Base-by-base conservation (phyloP, 1,284 basidiomycete genomes). In the Boletus hoseneyae region DNA sequence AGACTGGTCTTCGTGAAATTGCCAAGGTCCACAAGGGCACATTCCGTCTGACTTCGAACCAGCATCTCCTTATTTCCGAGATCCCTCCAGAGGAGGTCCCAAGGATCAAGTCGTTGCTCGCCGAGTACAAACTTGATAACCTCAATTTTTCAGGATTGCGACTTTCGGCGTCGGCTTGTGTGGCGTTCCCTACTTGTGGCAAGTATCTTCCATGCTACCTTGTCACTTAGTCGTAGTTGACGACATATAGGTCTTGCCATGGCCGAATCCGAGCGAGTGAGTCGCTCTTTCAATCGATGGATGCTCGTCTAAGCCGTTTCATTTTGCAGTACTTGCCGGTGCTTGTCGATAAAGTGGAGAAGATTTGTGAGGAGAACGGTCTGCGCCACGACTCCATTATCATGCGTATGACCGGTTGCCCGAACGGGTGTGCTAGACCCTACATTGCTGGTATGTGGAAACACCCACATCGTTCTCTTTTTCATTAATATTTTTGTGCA, bases 391-490 rank as follows among this genome's bases (percentile, higher is more conserved):
- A 97, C 68, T 87, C 91, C 3, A 95, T 98, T 57, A 85, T 97
- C 50, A 97, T 98, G 93, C 84, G 96, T 52, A 98, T 98, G 96
- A 95, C 93, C 15, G 93, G 93, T 36, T 96, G 93, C 66, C 93
- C 93, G 11, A 96, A 96, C 65, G 93, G 92, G 47, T 95, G 93
- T 66, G 90, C 93, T 10, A 79, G 95, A 53, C 95, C 96, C n/a
- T 98, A 96, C 73, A 75, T 96, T 48, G 96, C 89, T 48, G 86
- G 86, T 85, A 44, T 13, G 80, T 69, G 15, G 11, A 37, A 32
- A 32, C 38, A 25, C 25, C 16, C 9, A 3, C 25, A 10, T 13
- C 8, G 10, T 36, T 41, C 32, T 37, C 6, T 35, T 30, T 49
- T 25, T 25, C 6, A 32, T 33, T 49, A 11, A 43, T 40, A 4